phyloP scores from a whole-genome alignment of 345 rosid species.

The Acer yangbiense region DNA sequence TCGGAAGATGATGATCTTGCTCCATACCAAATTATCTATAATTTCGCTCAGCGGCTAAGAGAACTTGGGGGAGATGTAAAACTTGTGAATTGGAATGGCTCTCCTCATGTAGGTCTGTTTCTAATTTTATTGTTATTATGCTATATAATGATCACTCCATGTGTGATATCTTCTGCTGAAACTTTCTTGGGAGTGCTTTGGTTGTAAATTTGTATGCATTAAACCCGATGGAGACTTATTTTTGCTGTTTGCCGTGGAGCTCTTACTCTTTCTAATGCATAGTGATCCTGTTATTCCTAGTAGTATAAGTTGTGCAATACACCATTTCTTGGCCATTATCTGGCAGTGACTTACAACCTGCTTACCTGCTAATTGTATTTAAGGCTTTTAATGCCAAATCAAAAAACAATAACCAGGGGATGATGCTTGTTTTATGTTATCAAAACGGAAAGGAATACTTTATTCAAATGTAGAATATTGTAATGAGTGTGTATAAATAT shows the following conservation, averaged over 20 bases:
- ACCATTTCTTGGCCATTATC: neutral
- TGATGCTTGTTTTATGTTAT: neutral
- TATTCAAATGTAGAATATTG: neutral
- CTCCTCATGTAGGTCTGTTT: slow-evolving; percentile 89
- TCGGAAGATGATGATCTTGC: slow-evolving; percentile 86
- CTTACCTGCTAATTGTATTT: neutral
- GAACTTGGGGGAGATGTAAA: slow-evolving; percentile 83
- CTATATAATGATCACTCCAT: slow-evolving; percentile 11
- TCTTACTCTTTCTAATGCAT: neutral
- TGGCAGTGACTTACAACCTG: neutral
- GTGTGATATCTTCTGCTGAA: slow-evolving; percentile 9
- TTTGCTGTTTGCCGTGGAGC: slow-evolving; percentile 2
- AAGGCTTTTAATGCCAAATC: neutral
- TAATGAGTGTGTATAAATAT: neutral
- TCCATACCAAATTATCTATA: slow-evolving; percentile 66
- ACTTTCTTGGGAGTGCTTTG: slow-evolving; percentile 6
- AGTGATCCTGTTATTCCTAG: neutral
- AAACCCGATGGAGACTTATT: neutral
- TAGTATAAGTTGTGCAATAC: neutral
- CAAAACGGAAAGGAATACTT: neutral
- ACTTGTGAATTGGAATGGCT: slow-evolving; percentile 71
- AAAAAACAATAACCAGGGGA: neutral
- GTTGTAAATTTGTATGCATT: neutral
- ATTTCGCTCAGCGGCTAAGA: slow-evolving; percentile 67
- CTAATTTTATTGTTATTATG: slow-evolving; percentile 9